Evolutionary conservation across 2,329 filamentous ascomycete species (phyloP), one percentile per base, ranked within the genome.

Genomic region (Paraconiothyrium brasiliense): DNA sequence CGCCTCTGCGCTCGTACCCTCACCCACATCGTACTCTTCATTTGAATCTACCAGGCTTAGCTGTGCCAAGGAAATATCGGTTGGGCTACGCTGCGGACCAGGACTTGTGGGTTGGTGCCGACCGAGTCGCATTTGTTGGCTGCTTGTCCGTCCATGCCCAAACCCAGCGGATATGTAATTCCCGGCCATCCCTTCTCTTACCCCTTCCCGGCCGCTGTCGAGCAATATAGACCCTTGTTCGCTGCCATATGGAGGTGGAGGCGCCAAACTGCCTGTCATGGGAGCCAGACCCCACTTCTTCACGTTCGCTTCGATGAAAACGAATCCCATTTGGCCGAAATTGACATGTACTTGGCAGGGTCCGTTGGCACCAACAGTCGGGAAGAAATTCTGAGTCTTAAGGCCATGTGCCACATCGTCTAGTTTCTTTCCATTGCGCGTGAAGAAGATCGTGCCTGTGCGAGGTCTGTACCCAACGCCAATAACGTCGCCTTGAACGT

Each of bases 211-310:
- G 13, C 95, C 95, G 6, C 92, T 90, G 76, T 97, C 95, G 13
- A 99, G 86, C 32, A 99, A 84, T 69, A 99, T 97, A 75, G 94
- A 97, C 71, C 95, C 95, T 80, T 97, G 93, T 81, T 98, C 95
- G 65, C 93, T 97, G 51, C 95, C 95, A 76, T 99, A 99, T 1
- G 95, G 95, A 54, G 95, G 95, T 47, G 95, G 95, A 16, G 95
- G 95, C 32, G 95, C 95, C 62, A 99, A 85, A 73, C 93, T 97
- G 61, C 95, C 95, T 1, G 93, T 97, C 86, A 96, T 96, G 5
- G 95, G 95, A 51, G 95, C 95, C 58, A 99, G 84, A 1, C 95
- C 95, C 95, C 95, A 99, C 84, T 98, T 99, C 88, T 99, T 99
- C 63, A 99, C 95, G 73, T 99, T 99, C 64, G 94, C 95, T 80